A percentile compares a stretch with the other conserved stretches of the same genome.
phyloP scores from a whole-genome alignment of 2,329 filamentous ascomycete species.

The Aspergillus sergii region DNA sequence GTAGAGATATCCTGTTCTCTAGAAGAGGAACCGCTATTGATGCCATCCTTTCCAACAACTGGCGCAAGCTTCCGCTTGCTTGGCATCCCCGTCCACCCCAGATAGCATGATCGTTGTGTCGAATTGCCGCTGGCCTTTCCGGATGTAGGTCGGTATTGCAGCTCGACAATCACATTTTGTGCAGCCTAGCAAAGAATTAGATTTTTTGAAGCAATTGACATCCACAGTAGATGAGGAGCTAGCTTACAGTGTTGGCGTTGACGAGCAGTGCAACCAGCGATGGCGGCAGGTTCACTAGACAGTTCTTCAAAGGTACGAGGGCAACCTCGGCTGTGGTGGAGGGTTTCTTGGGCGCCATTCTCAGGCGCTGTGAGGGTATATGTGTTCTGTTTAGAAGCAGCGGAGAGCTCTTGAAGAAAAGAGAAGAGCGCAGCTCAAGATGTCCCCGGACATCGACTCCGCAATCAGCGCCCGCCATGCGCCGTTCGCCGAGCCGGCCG shows the following conservation, averaged over 20 bases:
- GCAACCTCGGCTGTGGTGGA: constrained; percentile 78
- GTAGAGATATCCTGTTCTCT: constrained; percentile 75
- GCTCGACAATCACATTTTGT: constrained; percentile 95
- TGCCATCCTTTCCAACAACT: constrained; percentile 73
- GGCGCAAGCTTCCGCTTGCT: constrained; percentile 81
- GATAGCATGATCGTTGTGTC: constrained; percentile 71
- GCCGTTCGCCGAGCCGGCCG: constrained; percentile 27
- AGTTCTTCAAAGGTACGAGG: constrained; percentile 87
- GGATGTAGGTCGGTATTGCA: constrained; percentile 70
- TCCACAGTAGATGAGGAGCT: constrained; percentile 18
- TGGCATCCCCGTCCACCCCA: constrained; percentile 98
- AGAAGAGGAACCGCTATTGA: constrained; percentile 58
- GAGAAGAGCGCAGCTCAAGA: constrained; percentile 26
- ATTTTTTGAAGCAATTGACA: constrained; percentile 12
- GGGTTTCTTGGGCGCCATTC: constrained; percentile 52
- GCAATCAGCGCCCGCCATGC: constrained; percentile 24
- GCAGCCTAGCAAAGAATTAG: constrained; percentile 61
- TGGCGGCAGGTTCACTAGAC: constrained; percentile 87
- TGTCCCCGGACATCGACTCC: constrained; percentile 30
- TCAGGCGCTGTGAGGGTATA: constrained; percentile 22
- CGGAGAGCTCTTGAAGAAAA: constrained; percentile 12
- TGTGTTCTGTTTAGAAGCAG: constrained; percentile 14
- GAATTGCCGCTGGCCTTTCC: constrained; percentile 54
- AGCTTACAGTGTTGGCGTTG: constrained; percentile 82
- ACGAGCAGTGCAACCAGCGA: constrained; percentile 82